Percentiles rank a stretch among this genome's conserved stretches.
These are phyloP conservation scores for Laguncularia racemosa DNA, from an alignment of 345 rosid genomes.

Conservation along the genomic window DNA sequence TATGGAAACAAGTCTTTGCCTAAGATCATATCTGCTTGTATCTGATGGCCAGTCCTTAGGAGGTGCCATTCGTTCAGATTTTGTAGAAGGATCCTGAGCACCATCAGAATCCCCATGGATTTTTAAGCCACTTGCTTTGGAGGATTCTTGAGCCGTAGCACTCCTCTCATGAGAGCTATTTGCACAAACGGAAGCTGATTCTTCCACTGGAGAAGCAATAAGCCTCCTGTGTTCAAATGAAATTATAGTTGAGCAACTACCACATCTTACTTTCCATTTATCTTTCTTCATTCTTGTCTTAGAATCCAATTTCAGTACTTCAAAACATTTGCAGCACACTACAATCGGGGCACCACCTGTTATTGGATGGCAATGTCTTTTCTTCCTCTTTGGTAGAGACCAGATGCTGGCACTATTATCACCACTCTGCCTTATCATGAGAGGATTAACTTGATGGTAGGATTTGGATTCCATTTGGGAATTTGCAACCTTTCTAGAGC, in stretches of 20 bases:
- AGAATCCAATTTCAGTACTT: constrained; percentile 54
- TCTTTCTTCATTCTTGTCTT: constrained; percentile 25
- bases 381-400: constrained; percentile 1
- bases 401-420: not conserved
- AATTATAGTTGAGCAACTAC: constrained; percentile 59
- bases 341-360: constrained; percentile 86
- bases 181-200: constrained; percentile 22
- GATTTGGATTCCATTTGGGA: constrained; percentile 26
- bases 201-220: constrained; percentile 26
- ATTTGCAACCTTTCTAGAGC: constrained; percentile 32
- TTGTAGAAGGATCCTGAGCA: constrained; percentile 32
- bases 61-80: too few species aligned
- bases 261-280: constrained; percentile 61
- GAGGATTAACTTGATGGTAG: constrained; percentile 35
- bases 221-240: constrained; percentile 44
- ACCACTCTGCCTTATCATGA: constrained; percentile 15
- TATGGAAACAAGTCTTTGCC: too few species aligned
- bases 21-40: too few species aligned
- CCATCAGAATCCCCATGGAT: constrained; percentile 63
- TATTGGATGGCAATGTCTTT: constrained; percentile 31
- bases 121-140: constrained; percentile 15
- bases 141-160: constrained; percentile 17
- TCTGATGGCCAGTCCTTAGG: too few species aligned
- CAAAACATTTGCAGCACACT: constrained; percentile 60
- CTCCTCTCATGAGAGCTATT: constrained; percentile 21